These are phyloP conservation scores for Aspergillus costaricaensis DNA, from an alignment of 2,329 filamentous ascomycete species.

Conservation along the genomic window DNA sequence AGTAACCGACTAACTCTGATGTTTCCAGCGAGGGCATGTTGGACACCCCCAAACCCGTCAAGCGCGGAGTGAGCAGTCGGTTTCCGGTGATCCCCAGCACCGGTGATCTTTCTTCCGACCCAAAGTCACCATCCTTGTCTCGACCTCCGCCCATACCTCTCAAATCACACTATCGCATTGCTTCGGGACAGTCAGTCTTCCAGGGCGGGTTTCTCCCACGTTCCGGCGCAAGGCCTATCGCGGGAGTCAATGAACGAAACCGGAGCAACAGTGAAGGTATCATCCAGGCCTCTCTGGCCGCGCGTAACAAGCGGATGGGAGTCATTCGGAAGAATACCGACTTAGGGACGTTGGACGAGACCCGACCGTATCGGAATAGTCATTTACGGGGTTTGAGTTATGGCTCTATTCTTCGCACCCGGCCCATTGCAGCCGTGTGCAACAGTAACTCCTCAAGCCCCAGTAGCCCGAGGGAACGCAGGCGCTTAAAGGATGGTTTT, in stretches of 20 bases:
- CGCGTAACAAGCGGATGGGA: conserved; percentile 61
- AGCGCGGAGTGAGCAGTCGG: conserved; percentile 55
- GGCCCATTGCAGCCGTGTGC: conserved; percentile 34
- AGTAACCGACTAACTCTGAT: conserved; percentile 15
- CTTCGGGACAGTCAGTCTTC: conserved; percentile 44
- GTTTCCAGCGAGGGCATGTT: conserved; percentile 66
- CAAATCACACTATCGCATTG: conserved; percentile 73
- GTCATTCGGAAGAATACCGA: conserved; percentile 60
- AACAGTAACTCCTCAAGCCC: conserved; percentile 47
- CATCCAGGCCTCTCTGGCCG: conserved; percentile 48
- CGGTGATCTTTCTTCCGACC: conserved; percentile 65
- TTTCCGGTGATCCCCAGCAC: conserved; percentile 59
- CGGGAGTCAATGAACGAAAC: conserved; percentile 64
- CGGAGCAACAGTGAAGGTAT: conserved; percentile 65
- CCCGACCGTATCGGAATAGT: conserved; percentile 52
- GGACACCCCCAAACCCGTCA: conserved; percentile 74
- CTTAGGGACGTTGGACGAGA: conserved; percentile 56
- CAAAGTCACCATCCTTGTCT: conserved; percentile 66
- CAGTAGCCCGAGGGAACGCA: conserved; percentile 46
- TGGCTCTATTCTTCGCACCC: conserved; percentile 53
- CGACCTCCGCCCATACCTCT: conserved; percentile 76
- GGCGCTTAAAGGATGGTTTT: conserved; percentile 45
- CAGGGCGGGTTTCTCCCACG: conserved; percentile 58
- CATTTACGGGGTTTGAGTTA: conserved; percentile 61
- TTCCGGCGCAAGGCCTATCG: conserved; percentile 70